These are phyloP conservation scores for Nephelium lappaceum DNA, from an alignment of 345 rosid genomes.

Conservation along the genomic window DNA sequence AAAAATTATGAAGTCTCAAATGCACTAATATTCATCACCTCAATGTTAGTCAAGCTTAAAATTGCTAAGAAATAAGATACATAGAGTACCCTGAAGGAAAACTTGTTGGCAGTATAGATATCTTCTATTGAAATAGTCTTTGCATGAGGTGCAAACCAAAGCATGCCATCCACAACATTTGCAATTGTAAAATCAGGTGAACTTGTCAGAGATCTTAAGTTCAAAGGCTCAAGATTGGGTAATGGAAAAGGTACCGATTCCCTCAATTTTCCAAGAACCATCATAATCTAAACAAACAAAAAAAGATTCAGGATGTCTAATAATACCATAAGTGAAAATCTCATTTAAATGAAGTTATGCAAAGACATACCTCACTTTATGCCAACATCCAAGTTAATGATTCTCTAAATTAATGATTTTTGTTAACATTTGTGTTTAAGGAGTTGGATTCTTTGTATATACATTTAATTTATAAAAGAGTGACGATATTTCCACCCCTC, in stretches of 20 bases:
- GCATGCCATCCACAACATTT: background rate
- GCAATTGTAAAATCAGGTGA: background rate
- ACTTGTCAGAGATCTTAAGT: background rate
- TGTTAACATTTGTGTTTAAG: too few species aligned
- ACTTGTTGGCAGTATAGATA: too few species aligned
- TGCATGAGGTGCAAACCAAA: conserved; percentile 5
- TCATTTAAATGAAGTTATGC: background rate
- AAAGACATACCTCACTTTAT: background rate
- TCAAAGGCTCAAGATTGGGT: background rate
- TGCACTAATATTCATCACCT: too few species aligned
- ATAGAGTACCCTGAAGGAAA: background rate
- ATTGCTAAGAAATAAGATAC: background rate
- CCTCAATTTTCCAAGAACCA: background rate
- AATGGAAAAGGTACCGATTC: background rate
- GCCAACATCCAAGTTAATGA: background rate
- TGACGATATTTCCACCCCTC: too few species aligned
- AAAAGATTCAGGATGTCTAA: background rate
- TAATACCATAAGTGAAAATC: background rate
- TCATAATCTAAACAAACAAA: background rate
- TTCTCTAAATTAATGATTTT: too few species aligned
- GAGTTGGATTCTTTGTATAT: too few species aligned
- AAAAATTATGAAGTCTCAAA: too few species aligned
- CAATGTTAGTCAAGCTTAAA: too few species aligned
- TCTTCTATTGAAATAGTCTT: background rate
- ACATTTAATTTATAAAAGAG: too few species aligned